Evolutionary conservation across 108 stramenopile species (phyloP).

Genomic region (Tribonema minus): DNA sequence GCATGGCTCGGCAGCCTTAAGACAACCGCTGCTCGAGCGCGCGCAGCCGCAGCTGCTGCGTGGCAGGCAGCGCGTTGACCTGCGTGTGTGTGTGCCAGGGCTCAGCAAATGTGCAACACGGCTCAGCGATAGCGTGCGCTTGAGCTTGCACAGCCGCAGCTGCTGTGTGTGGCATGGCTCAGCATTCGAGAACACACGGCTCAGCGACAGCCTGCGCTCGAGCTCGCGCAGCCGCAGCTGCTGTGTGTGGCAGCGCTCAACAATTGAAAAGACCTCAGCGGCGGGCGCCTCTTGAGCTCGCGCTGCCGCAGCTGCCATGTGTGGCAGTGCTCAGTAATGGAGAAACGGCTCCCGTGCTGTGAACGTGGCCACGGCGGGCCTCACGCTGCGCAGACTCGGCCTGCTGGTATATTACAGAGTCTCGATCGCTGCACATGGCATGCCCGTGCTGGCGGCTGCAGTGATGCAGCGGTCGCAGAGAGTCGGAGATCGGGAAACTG

Average conservation of each 20-base stretch:
- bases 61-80: too few species aligned
- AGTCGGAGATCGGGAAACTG: too few species aligned
- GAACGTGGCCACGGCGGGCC: slow-evolving; percentile 6
- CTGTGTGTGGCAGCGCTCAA: too few species aligned
- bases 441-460: slow-evolving; percentile 15
- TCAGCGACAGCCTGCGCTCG: background rate
- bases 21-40: slow-evolving; percentile 2
- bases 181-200: too few species aligned
- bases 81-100: too few species aligned
- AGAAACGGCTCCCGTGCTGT: background rate
- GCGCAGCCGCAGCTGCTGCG: slow-evolving; percentile 13
- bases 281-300: slow-evolving; percentile 3
- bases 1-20: too few species aligned
- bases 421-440: background rate
- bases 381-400: background rate
- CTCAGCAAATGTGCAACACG: too few species aligned
- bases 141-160: slow-evolving; percentile 20
- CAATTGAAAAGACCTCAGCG: too few species aligned
- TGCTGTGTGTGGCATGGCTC: too few species aligned
- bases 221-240: slow-evolving; percentile 24
- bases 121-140: background rate
- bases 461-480: too few species aligned
- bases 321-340: too few species aligned
- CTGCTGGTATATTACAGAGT: too few species aligned
- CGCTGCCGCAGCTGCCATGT: slow-evolving; percentile 10